A percentile compares a stretch with the other conserved stretches of the same genome.
phyloP scores from a whole-genome alignment of 2,329 filamentous ascomycete species.

The Hymenoscyphus fraxineus region DNA sequence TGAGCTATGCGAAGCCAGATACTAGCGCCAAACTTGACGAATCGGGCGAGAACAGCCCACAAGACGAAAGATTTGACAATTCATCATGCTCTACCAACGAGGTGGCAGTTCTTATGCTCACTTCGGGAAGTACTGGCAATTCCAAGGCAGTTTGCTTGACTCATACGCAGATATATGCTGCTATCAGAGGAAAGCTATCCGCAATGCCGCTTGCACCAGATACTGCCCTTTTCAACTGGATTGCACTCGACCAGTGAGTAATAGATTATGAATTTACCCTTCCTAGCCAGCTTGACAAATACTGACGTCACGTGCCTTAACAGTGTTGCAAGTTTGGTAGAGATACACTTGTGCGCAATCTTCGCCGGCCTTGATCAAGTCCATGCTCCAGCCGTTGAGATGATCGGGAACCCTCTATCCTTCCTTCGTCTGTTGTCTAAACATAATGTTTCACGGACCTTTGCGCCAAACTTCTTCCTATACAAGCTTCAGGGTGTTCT shows the following conservation, averaged over 20 bases:
- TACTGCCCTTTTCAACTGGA: conserved; percentile 37
- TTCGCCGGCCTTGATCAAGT: conserved; percentile 41
- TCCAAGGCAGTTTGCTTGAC: conserved; percentile 47
- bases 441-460: conserved; percentile 42
- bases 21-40: too few species aligned
- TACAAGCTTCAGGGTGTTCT: conserved; percentile 11
- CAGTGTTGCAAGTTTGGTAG: conserved; percentile 44
- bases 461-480: conserved; percentile 44
- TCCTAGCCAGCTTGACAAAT: too few species aligned
- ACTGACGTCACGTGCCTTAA: too few species aligned
- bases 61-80: too few species aligned
- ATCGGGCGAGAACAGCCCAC: too few species aligned
- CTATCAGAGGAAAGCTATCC: conserved; percentile 40
- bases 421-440: conserved; percentile 41
- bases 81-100: background rate
- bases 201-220: conserved; percentile 31
- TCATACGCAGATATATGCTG: conserved; percentile 42
- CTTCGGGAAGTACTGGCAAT: conserved; percentile 49
- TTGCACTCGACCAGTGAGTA: conserved; percentile 44
- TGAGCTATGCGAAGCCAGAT: too few species aligned
- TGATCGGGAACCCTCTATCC: conserved; percentile 38
- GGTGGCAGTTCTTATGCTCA: conserved; percentile 43
- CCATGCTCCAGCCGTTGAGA: conserved; percentile 41
- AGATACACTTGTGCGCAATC: conserved; percentile 50
- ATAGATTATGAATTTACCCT: too few species aligned